Evolutionary conservation across 768 basidiomycete genomes (phyloP).

Genomic region (Boletus eberwhitei): DNA sequence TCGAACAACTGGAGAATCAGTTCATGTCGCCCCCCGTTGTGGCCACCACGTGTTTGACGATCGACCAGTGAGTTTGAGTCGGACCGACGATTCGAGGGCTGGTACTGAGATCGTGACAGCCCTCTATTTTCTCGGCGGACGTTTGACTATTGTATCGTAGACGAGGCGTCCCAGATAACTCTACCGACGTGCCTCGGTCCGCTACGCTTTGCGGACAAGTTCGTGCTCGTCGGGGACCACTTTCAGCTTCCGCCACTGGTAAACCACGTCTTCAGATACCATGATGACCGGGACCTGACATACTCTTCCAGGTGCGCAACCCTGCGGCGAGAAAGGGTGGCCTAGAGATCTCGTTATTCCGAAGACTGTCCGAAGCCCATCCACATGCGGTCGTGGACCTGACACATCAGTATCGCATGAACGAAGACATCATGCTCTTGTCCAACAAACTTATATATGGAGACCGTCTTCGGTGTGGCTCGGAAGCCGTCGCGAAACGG

Average conservation of each 20-base stretch:
- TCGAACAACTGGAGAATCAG: constrained; percentile 81
- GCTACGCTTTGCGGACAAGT: constrained; percentile 82
- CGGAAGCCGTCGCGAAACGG: constrained; percentile 60
- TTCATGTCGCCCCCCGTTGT: constrained; percentile 89
- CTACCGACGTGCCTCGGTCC: constrained; percentile 94
- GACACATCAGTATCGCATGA: constrained; percentile 93
- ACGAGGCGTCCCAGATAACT: constrained; percentile 97
- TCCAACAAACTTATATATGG: constrained; percentile 86
- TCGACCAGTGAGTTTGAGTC: constrained; percentile 75
- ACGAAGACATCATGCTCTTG: constrained; percentile 89
- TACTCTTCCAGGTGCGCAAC: constrained; percentile 68
- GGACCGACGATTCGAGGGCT: background rate
- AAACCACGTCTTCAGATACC: constrained; percentile 13
- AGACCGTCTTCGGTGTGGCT: constrained; percentile 76
- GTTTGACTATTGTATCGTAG: constrained; percentile 97
- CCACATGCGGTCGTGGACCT: constrained; percentile 84
- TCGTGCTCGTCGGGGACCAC: constrained; percentile 96
- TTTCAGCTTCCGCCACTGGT: constrained; percentile 96
- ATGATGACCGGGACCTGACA: background rate
- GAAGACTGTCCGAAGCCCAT: constrained; percentile 82
- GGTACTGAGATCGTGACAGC: constrained; percentile 38
- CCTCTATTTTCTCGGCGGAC: constrained; percentile 78
- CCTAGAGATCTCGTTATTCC: constrained; percentile 86
- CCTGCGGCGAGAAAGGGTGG: constrained; percentile 77
- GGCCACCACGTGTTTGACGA: constrained; percentile 90